Evolutionary conservation across 352 stramenopile species (phyloP), one percentile per base, ranked within the genome.

Genomic region (Halophytophthora batemanensis): DNA sequence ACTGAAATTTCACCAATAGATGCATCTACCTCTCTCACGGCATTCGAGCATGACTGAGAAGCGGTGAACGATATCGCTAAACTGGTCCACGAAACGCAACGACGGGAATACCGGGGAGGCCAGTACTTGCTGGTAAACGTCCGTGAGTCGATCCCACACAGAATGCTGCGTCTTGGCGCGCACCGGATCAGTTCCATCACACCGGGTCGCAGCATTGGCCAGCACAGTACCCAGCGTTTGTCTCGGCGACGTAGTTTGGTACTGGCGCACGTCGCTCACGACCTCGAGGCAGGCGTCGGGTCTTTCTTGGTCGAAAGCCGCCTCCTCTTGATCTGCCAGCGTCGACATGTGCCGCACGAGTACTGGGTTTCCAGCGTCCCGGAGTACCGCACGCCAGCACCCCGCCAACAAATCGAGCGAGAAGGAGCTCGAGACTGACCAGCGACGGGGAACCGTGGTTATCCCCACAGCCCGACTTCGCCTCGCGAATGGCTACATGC

Each of bases 1-100:
- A n/a, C 10, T 15, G n/a, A n/a, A n/a, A n/a, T n/a, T n/a, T n/a
- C n/a, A n/a, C n/a, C n/a, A n/a, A 12, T 18, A 2, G 12, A 40
- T 34, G 13, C 45, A 41, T 31, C 29, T 6, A 6, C 13, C 7
- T 6, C 13, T 13, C 6, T 15, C 6, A 40, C 28, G 23, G 25
- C 47, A 40, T 13, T 61, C 54, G 15, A 61, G 33, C 33, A 51
- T 37, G 19, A 56, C 46, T 3, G 51, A 56, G 36, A 61, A 43
- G 5, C 40, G 39, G 15, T 56, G 46, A 17, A 61, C 45, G 37
- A 61, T 35, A 25, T 51, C 40, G 37, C 46, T 61, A 25, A 56
- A 61, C 18, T 25, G 56, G 35, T 61, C 54, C 7, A 47, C 33
- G 10, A 56, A 36, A 23, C 1, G n/a, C 11, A 49, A 35, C 0